Evolutionary conservation across 345 rosid species (phyloP), one percentile per base, ranked within the genome.

Genomic region (Salix caprea): DNA sequence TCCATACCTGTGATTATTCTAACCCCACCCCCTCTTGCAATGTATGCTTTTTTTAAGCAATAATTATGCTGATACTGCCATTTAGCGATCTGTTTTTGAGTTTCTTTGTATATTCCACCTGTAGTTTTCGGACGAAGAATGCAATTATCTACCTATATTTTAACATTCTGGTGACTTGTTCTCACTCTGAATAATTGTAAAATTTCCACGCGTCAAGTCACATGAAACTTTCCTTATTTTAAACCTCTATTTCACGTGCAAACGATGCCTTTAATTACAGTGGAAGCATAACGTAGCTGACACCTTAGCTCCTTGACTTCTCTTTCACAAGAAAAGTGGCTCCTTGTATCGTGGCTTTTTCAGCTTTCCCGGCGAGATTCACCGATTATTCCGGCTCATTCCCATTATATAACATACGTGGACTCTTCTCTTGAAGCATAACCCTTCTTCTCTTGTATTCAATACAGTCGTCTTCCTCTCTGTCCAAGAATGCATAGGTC

Each of bases 401-500:
- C 50, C 50, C 50, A 14, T 46, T 46, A 46, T 46, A 46, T 46
- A 46, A 13, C 16, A 46, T 14, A 15, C 5, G 52, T 15, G 46
- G 46, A 42, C 46, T 42, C 46, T 42, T 42, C 46, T 42, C 46
- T 11, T 42, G 46, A 42, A 42, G 46, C 46, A 12, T 46, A 46
- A 1, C 19, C 18, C 52, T 14, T 14, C 52, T 46, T 46, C 52
- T 46, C 52, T 46, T 46, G 52, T 46, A 46, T 4, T 46, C 46
- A 42, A 42, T 11, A 42, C 46, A 42, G 18, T 46, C 5, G 52
- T 4, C 14, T 14, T 4, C 16, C 52, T 14, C 18, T 46, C 52
- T 46, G 16, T 46, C 14, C 52, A 11, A 67, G 8, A 24, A 88
- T 91, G 94, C 87, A 90, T 6, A 78, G 94, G 40, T 56, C 85